These are phyloP conservation scores for Ilyonectria robusta DNA, from an alignment of 2,329 filamentous ascomycete genomes.

Conservation along the genomic window DNA sequence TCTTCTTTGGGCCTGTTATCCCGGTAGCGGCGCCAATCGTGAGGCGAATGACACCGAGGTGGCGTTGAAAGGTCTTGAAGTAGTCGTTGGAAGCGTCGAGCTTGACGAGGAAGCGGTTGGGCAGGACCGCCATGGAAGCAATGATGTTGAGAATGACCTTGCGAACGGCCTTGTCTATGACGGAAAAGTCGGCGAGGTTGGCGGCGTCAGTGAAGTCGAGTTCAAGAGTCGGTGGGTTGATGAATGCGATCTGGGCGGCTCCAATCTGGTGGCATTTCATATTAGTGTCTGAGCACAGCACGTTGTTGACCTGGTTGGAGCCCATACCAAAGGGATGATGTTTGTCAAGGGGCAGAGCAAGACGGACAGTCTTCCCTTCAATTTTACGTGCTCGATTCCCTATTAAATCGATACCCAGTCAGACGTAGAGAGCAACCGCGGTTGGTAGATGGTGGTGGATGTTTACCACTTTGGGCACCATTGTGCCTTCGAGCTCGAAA, in stretches of 20 bases:
- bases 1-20: slow-evolving; percentile 43
- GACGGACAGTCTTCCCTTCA: slow-evolving; percentile 41
- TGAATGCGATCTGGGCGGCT: slow-evolving; percentile 45
- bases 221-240: slow-evolving; percentile 44
- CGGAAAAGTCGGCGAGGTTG: slow-evolving; percentile 43
- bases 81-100: slow-evolving; percentile 46
- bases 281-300: slow-evolving; percentile 7
- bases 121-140: slow-evolving; percentile 44
- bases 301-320: background rate
- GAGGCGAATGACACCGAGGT: slow-evolving; percentile 43
- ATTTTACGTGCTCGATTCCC: slow-evolving; percentile 46
- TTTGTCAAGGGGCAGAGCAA: slow-evolving; percentile 44
- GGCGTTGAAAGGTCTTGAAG: slow-evolving; percentile 47
- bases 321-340: slow-evolving; percentile 41
- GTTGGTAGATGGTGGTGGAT: background rate
- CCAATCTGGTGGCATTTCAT: slow-evolving; percentile 34
- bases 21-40: slow-evolving; percentile 41
- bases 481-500: slow-evolving; percentile 44
- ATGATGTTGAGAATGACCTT: slow-evolving; percentile 46
- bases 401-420: slow-evolving; percentile 1
- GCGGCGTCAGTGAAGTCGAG: slow-evolving; percentile 47
- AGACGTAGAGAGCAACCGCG: background rate
- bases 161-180: slow-evolving; percentile 43
- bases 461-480: slow-evolving; percentile 46
- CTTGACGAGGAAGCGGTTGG: slow-evolving; percentile 47